Evolutionary conservation across 2,329 filamentous ascomycete genomes (phyloP).

Genomic region (Diaporthe capsici): DNA sequence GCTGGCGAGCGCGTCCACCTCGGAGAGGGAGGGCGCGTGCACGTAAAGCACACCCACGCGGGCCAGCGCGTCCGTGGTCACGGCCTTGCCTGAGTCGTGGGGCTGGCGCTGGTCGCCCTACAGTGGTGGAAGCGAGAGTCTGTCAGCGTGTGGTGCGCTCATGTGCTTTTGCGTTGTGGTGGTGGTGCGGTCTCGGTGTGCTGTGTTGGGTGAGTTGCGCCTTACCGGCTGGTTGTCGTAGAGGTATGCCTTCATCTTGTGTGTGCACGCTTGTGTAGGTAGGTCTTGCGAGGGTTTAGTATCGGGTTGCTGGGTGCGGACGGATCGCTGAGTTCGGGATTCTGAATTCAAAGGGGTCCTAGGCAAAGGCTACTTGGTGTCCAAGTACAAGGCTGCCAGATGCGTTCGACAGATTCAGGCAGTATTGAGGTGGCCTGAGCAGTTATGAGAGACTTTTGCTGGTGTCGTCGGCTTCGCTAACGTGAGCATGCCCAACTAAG

Average conservation of each 20-base stretch:
- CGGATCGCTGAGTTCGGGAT: neutral
- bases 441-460: slow-evolving; percentile 5
- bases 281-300: slow-evolving; percentile 48
- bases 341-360: neutral
- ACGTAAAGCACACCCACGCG: slow-evolving; percentile 87
- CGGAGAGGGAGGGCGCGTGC: slow-evolving; percentile 72
- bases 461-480: slow-evolving; percentile 33
- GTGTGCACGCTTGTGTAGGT: neutral
- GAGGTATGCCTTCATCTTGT: slow-evolving; percentile 69
- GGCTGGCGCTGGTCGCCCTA: slow-evolving; percentile 94
- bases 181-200: slow-evolving; percentile 5
- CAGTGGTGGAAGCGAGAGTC: neutral
- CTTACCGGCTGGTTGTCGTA: slow-evolving; percentile 70
- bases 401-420: neutral
- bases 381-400: neutral
- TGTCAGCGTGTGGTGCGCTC: slow-evolving; percentile 31
- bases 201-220: slow-evolving; percentile 27
- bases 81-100: slow-evolving; percentile 85
- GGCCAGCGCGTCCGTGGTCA: slow-evolving; percentile 76
- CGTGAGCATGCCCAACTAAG: slow-evolving; percentile 33
- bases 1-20: slow-evolving; percentile 81
- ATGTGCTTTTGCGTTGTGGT: neutral
- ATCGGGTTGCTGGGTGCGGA: neutral
- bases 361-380: neutral
- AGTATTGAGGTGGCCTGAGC: neutral